Base-by-base conservation (phyloP, 2,329 filamentous ascomycete genomes). In the Trichoderma gracile region DNA sequence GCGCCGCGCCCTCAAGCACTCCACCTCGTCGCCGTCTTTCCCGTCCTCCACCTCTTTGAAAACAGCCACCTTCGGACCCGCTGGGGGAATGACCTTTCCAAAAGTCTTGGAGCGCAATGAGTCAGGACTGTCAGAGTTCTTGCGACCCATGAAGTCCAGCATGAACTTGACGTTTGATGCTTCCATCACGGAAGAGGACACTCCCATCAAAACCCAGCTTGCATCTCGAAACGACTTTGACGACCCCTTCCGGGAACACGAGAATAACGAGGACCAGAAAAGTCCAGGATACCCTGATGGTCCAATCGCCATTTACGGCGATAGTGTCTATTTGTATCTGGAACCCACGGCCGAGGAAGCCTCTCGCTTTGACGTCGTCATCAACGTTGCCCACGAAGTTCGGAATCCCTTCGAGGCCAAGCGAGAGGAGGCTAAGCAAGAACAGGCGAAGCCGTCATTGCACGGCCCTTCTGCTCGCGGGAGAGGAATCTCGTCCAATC, bases 361-460 rank as follows among this genome's bases (percentile, higher is more conserved):
- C 2, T 82, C 88, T 12, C 82, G 85, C 40, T 96, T 93, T 68
- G 92, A 95, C 70, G 89, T 94, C 3, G 87, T 96, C 19, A 87
- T 95, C 72, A 96, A 96, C 68, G 91, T 94, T 7, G 91, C 91
- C 1, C 88, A 89, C 65, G 91, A 96, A 76, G 91, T 95, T 2
- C 82, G 82, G 64, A 93, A 95, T 71, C 91, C 91, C 0, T 92
- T 94, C 72, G 78, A 78, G 68, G 74, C 69, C 30, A 69, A 68
- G 69, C 55, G 75, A 69, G 67, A 74, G 65, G 68, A 55, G 17
- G n/a, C 69, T 30, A 69, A 69, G 69, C 56, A 75, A 69, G 67
- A 74, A 65, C 68, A 54, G 14, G n/a, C 49, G 9, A 43, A 53
- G 19, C 40, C 55, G 43, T 43, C 59, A 30, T 50, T 55, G 33